A percentile compares a stretch with the other conserved stretches of the same genome.
Conservation (phyloP, 1,284 basidiomycete species). For the Tylopilus sp. region DNA sequence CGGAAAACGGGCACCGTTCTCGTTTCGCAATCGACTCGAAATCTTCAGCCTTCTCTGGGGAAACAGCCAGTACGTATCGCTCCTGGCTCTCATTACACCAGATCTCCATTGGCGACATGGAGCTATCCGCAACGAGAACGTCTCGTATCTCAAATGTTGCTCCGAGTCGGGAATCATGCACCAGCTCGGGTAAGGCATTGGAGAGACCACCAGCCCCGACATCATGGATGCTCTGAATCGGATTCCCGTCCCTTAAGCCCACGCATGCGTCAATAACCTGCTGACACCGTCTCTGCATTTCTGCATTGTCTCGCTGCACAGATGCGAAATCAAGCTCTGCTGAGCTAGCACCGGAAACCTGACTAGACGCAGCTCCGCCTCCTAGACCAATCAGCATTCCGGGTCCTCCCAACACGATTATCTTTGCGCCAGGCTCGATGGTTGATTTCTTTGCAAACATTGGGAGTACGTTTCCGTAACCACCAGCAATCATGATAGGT, state of each 20-base stretch:
- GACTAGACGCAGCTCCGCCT: constrained; percentile 94
- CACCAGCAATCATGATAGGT: constrained; percentile 99
- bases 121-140: constrained; percentile 86
- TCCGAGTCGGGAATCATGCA: constrained; percentile 91
- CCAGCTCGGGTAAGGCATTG: constrained; percentile 95
- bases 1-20: constrained; percentile 90
- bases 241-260: constrained; percentile 65
- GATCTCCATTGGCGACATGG: constrained; percentile 99
- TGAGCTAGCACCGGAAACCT: constrained; percentile 83
- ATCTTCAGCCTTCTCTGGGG: constrained; percentile 51
- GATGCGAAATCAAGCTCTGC: constrained; percentile 96
- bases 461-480: constrained; percentile 89
- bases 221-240: constrained; percentile 96
- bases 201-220: constrained; percentile 97
- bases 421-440: constrained; percentile 77
- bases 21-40: constrained; percentile 83
- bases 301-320: constrained; percentile 96
- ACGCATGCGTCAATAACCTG: constrained; percentile 96
- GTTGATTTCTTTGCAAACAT: constrained; percentile 74
- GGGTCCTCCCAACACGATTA: constrained; percentile 96
- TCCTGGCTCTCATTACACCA: constrained; percentile 99
- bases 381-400: constrained; percentile 97
- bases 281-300: constrained; percentile 97
- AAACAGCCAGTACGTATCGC: constrained; percentile 91
- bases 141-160: constrained; percentile 95